These are phyloP conservation scores for Coemansia sp. DNA, from an alignment of 192 early-diverging fungal genomes.

Conservation along the genomic window DNA sequence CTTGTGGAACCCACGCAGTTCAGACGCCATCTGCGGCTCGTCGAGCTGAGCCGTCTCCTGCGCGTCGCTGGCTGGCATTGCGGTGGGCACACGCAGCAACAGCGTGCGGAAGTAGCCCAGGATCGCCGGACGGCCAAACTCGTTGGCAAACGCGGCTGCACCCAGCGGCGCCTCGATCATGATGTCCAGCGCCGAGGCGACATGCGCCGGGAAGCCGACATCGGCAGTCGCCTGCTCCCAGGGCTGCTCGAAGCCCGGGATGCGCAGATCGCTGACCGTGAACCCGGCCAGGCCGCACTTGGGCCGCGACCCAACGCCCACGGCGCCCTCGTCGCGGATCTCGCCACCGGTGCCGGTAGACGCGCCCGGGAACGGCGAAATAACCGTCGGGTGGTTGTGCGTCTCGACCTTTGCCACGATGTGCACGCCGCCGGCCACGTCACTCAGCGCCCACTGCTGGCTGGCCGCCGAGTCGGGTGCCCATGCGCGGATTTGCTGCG, in stretches of 20 bases:
- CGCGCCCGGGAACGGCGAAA: conserved; percentile 98
- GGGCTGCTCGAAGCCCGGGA: conserved; percentile 86
- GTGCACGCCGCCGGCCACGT: conserved; percentile 61
- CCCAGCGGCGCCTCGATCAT: conserved; percentile 98
- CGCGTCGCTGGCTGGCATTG: conserved; percentile 13
- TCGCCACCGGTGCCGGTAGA: conserved; percentile 99
- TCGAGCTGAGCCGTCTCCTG: conserved; percentile 36
- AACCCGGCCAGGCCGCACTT: conserved; percentile 96
- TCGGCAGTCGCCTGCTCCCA: conserved; percentile 78
- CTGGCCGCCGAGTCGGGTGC: conserved; percentile 12
- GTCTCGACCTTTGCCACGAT: conserved; percentile 98
- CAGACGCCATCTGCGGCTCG: conserved; percentile 54
- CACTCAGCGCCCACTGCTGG: conserved; percentile 35
- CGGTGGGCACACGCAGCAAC: conserved; percentile 51
- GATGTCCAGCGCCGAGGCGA: conserved; percentile 91
- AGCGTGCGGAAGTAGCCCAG: conserved; percentile 98
- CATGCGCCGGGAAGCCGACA: conserved; percentile 82
- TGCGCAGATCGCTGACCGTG: conserved; percentile 90
- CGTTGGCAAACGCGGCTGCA: conserved; percentile 98
- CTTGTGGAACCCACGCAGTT: conserved; percentile 97
- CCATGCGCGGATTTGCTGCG: conserved; percentile 43
- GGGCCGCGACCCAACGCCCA: conserved; percentile 92
- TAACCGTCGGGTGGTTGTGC: conserved; percentile 99
- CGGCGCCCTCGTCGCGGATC: conserved; percentile 99
- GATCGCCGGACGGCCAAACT: conserved; percentile 95